phyloP scores from a whole-genome alignment of 1,284 basidiomycete species.

The Neonothopanus nambi region DNA sequence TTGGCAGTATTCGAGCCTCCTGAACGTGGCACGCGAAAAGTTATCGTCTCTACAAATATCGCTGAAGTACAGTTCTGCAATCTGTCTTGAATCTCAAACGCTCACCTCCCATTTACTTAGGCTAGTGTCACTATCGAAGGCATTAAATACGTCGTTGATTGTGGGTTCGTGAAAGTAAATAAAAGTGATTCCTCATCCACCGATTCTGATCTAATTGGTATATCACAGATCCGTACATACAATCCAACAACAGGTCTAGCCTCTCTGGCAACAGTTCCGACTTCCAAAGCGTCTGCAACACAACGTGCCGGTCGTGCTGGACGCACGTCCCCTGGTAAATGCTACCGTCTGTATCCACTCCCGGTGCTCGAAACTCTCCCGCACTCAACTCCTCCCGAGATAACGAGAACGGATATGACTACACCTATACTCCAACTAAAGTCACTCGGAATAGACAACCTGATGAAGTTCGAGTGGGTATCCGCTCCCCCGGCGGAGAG shows the following conservation, averaged over 20 bases:
- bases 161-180: slow-evolving; percentile 89
- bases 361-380: slow-evolving; percentile 60
- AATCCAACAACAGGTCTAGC: slow-evolving; percentile 83
- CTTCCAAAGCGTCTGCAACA: slow-evolving; percentile 81
- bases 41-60: slow-evolving; percentile 94
- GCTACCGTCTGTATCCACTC: slow-evolving; percentile 89
- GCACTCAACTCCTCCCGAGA: slow-evolving; percentile 80
- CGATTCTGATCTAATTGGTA: neutral
- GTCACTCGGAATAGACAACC: slow-evolving; percentile 90
- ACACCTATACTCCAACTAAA: slow-evolving; percentile 92
- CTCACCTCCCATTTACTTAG: slow-evolving; percentile 34
- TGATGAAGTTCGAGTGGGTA: slow-evolving; percentile 96
- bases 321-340: slow-evolving; percentile 87
- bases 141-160: slow-evolving; percentile 93
- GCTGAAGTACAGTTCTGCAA: slow-evolving; percentile 68
- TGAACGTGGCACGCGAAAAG: slow-evolving; percentile 78
- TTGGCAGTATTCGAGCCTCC: slow-evolving; percentile 80
- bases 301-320: slow-evolving; percentile 92
- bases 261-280: slow-evolving; percentile 77
- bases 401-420: slow-evolving; percentile 86
- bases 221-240: slow-evolving; percentile 73
- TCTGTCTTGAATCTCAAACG: neutral
- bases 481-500: slow-evolving; percentile 86
- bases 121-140: slow-evolving; percentile 97
- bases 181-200: neutral